Conservation (phyloP, 2,329 filamentous ascomycete genomes). For the Xylaria sp. region DNA sequence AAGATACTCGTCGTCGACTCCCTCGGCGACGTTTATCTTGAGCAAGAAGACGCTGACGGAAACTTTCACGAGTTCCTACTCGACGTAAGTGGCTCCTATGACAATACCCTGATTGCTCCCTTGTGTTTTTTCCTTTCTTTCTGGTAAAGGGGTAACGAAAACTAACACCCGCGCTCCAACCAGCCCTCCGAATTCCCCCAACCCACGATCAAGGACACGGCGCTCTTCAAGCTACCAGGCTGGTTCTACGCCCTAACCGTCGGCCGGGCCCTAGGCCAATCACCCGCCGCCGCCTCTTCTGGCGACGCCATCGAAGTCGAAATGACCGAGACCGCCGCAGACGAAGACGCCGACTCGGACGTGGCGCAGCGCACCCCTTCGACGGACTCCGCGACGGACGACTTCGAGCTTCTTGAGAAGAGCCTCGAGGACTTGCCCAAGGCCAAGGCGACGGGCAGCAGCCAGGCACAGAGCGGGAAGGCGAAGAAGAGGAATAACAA, state of each 20-base stretch:
- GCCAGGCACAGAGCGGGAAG: conserved; percentile 56
- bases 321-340: conserved; percentile 52
- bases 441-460: conserved; percentile 61
- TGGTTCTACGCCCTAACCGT: conserved; percentile 73
- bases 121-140: background rate
- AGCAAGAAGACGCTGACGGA: conserved; percentile 89
- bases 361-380: conserved; percentile 63
- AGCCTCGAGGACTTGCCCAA: conserved; percentile 65
- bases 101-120: background rate
- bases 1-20: conserved; percentile 95
- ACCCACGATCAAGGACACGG: conserved; percentile 84
- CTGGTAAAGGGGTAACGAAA: background rate
- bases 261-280: conserved; percentile 60
- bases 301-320: conserved; percentile 53
- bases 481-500: conserved; percentile 66
- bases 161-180: conserved; percentile 21
- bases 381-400: conserved; percentile 66
- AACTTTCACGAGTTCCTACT: conserved; percentile 84
- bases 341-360: conserved; percentile 57
- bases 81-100: conserved; percentile 71
- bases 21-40: conserved; percentile 91
- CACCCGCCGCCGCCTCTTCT: conserved; percentile 29
- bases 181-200: conserved; percentile 81
- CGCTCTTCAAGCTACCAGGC: conserved; percentile 80
- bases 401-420: conserved; percentile 73